Conservation (phyloP, 2,329 filamentous ascomycete species). For the Fusarium sp. region DNA sequence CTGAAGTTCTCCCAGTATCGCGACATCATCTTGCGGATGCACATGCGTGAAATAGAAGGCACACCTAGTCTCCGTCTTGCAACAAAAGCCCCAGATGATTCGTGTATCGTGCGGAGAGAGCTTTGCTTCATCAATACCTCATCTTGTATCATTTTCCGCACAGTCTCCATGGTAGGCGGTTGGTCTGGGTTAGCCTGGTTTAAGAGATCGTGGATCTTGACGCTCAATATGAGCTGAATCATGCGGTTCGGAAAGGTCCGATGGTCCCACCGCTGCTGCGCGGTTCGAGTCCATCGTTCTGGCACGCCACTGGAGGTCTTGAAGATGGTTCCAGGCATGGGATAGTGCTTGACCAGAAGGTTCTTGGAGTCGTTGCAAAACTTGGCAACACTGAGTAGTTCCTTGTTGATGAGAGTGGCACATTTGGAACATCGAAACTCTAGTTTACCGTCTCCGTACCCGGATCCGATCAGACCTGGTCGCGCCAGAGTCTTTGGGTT, state of each 20-base stretch:
- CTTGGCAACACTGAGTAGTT: conserved; percentile 66
- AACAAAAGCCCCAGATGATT: conserved; percentile 14
- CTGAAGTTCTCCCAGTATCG: conserved; percentile 77
- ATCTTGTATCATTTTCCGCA: conserved; percentile 64
- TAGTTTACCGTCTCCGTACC: conserved; percentile 72
- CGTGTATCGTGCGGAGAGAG: conserved; percentile 28
- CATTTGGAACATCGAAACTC: conserved; percentile 64
- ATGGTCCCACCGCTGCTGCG: conserved; percentile 9
- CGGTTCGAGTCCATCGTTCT: conserved; percentile 22
- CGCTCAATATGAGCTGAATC: conserved; percentile 60
- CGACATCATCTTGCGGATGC: conserved; percentile 75
- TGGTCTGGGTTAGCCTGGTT: conserved; percentile 32
- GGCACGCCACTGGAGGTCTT: conserved; percentile 65
- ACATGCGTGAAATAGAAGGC: conserved; percentile 51
- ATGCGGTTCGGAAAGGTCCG: conserved; percentile 70
- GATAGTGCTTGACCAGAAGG: conserved; percentile 56
- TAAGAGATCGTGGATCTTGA: conserved; percentile 55
- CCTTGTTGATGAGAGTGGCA: conserved; percentile 61
- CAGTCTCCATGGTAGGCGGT: conserved; percentile 59
- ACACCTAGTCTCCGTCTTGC: neutral
- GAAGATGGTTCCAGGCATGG: conserved; percentile 78
- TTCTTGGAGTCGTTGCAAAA: conserved; percentile 67
- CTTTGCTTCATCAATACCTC: conserved; percentile 52
- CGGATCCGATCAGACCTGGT: conserved; percentile 59
- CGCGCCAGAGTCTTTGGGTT: conserved; percentile 16